A percentile compares a stretch with the other conserved stretches of the same genome.
Conservation (phyloP, 73 alveolate genomes). For the Halteria grandinella region DNA sequence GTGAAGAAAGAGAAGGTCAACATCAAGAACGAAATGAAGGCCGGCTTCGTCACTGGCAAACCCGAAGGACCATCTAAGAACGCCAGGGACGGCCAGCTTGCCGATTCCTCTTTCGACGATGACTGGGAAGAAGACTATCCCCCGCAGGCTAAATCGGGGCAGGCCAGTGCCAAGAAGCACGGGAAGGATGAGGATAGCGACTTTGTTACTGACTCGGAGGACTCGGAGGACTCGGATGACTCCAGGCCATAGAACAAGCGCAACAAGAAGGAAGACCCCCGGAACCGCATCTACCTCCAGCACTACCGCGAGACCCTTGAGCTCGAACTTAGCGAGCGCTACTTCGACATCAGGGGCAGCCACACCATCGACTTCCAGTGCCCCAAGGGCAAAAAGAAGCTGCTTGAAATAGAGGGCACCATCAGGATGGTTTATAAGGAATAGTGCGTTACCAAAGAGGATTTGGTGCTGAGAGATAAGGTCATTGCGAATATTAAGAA, state of each 20-base stretch:
- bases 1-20: conserved; percentile 19
- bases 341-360: neutral
- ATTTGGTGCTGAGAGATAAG: conserved; percentile 28
- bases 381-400: conserved; percentile 23
- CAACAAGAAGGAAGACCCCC: conserved; percentile 2
- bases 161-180: no score
- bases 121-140: no score
- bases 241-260: neutral
- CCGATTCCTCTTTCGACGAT: no score
- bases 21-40: conserved; percentile 24
- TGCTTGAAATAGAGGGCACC: conserved; percentile 16
- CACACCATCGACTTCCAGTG: conserved; percentile 1
- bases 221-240: conserved; percentile 3
- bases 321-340: neutral
- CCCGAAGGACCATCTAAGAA: no score
- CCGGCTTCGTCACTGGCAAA: neutral
- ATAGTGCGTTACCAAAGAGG: neutral
- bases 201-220: neutral
- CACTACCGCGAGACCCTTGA: neutral
- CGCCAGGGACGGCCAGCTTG: no score
- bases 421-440: conserved; percentile 30
- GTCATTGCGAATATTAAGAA: conserved; percentile 17
- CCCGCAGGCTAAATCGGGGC: no score
- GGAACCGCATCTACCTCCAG: conserved; percentile 1
- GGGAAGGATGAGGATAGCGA: conserved; percentile 9